Evolutionary conservation across 768 basidiomycete species (phyloP).

Genomic region (Leccinum longicurvipes): DNA sequence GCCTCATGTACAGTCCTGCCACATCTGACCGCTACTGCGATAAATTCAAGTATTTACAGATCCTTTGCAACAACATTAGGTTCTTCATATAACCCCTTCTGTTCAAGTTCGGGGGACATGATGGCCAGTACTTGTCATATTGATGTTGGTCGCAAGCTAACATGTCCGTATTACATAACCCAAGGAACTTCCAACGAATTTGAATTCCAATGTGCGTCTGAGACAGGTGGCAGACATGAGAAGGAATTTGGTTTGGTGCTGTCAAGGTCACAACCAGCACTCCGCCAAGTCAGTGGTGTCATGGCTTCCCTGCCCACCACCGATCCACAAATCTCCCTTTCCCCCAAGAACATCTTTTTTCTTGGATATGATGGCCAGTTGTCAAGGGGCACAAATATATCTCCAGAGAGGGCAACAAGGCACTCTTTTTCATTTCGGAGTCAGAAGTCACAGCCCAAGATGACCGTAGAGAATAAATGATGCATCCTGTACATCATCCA

Average conservation of each 20-base stretch:
- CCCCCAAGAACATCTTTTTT: neutral
- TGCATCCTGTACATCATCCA: neutral
- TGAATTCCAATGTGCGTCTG: neutral
- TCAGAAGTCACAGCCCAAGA: neutral
- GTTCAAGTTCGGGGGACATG: neutral
- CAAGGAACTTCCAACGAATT: neutral
- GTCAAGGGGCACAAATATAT: neutral
- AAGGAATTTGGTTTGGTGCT: neutral
- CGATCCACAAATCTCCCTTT: neutral
- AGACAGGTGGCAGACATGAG: neutral
- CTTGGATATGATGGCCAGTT: neutral
- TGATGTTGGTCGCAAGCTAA: neutral
- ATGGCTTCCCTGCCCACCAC: neutral
- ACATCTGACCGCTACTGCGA: neutral
- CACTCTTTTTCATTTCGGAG: neutral
- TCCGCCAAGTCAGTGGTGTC: neutral
- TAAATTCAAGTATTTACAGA: neutral
- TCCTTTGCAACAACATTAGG: neutral
- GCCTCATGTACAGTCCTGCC: neutral
- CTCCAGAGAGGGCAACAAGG: neutral
- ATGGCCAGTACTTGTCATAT: neutral
- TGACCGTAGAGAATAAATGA: slow-evolving; percentile 1
- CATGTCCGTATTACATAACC: neutral
- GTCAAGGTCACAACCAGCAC: neutral
- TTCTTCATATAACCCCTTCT: neutral